Evolutionary conservation across 495 filamentous ascomycete species (phyloP).

Genomic region (Haplographium delicatum): DNA sequence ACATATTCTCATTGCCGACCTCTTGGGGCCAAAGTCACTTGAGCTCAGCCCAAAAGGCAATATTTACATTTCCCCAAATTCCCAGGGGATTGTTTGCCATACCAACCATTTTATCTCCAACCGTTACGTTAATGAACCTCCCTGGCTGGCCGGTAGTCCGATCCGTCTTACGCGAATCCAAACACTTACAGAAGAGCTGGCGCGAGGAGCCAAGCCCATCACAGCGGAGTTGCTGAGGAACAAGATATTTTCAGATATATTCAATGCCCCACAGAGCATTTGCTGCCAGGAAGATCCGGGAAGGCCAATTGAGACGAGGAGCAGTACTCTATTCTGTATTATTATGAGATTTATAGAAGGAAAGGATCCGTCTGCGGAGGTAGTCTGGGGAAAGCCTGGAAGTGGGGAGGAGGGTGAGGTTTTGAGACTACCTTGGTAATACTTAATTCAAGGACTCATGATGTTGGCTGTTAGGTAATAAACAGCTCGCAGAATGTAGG

Average conservation of each 20-base stretch:
- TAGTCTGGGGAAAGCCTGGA: conserved; percentile 10
- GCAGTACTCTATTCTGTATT: conserved; percentile 6
- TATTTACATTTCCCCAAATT: conserved; percentile 41
- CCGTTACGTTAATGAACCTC: conserved; percentile 38
- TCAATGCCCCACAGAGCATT: conserved; percentile 10
- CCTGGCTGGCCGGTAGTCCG: conserved; percentile 50
- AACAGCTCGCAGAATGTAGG: no score
- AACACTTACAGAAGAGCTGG: conserved; percentile 34
- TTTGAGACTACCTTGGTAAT: conserved; percentile 10
- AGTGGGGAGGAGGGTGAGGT: conserved; percentile 6
- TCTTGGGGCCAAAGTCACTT: conserved; percentile 43
- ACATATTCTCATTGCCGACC: conserved; percentile 57
- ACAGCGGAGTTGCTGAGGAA: background rate
- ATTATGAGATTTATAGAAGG: conserved; percentile 2
- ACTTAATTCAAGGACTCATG: no score
- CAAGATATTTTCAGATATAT: conserved; percentile 5
- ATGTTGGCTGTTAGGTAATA: no score
- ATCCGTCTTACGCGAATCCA: conserved; percentile 42
- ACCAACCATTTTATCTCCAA: conserved; percentile 55
- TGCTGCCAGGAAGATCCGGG: conserved; percentile 8
- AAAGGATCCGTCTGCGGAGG: background rate
- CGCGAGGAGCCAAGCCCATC: background rate
- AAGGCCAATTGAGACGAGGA: conserved; percentile 1
- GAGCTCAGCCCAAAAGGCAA: conserved; percentile 52
- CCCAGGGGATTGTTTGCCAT: conserved; percentile 46